Conservation (phyloP, 208 protist species). For the Crithidia bombi region DNA sequence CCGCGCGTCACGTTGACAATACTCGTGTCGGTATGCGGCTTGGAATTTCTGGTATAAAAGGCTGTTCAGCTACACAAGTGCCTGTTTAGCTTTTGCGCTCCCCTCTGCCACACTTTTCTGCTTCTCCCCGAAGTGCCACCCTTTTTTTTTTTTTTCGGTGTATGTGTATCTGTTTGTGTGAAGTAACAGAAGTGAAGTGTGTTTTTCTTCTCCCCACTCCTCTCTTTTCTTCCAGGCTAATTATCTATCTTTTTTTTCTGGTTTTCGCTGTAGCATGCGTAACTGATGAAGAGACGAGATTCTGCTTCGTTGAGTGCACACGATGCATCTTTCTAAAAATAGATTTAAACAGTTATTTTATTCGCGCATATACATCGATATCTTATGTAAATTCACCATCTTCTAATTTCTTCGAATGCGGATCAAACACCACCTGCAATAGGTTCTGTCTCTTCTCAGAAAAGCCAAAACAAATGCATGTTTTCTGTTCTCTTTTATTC, state of each 20-base stretch:
- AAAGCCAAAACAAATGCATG: constrained; percentile 6
- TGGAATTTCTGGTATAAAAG: no score
- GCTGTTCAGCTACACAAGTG: no score
- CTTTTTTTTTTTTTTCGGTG: no score
- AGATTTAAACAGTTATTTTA: no score
- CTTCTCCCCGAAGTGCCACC: no score
- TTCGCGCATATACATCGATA: no score
- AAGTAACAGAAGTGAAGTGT: no score
- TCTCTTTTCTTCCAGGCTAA: not conserved
- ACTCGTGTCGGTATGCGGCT: no score
- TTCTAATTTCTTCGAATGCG: constrained; percentile 11
- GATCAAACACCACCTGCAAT: constrained; percentile 1
- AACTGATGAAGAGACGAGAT: not conserved
- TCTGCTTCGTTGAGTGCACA: constrained; percentile 22
- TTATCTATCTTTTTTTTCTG: not conserved
- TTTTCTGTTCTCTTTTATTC: constrained; percentile 27
- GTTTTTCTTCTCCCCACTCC: not conserved
- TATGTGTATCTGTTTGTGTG: no score
- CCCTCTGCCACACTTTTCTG: no score
- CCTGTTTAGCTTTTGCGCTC: no score
- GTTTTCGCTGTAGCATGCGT: not conserved
- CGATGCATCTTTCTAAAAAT: constrained; percentile 20
- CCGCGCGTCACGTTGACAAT: no score
- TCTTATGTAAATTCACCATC: constrained; percentile 1
- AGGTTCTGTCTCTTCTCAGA: constrained; percentile 3